Base-by-base conservation (phyloP, 2,329 filamentous ascomycete species). In the Madurella mycetomatis region DNA sequence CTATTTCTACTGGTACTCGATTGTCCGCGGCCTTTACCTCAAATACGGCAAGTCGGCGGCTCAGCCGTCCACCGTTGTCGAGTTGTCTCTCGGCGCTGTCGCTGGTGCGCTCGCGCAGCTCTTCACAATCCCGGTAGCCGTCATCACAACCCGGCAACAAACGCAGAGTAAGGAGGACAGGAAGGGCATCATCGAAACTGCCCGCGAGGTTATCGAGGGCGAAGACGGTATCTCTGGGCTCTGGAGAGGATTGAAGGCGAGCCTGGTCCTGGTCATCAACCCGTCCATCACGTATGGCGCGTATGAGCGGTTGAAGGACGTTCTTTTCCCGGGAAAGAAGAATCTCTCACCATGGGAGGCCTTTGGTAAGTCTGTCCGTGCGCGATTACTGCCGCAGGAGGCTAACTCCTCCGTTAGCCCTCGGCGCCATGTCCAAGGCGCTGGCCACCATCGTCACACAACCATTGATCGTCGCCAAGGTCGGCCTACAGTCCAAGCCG, bases 1-100 rank as follows among this genome's bases (percentile, higher is more conserved):
- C 65, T 99, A 99, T 75, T 99, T 99, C 71, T 99, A 99, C 76
- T 97, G 92, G 92, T 97, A 97, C 71, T 92, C 90, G 5, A 75
- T 94, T 30, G 90, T 96, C 32, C 85, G 94, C 59, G 84, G 84
- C 15, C 72, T 96, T 17, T 97, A 97, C 70, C 73, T 89, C 62
- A 81, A 81, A 61, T 75, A 82, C 41, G 70, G 79, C 58, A 81
- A 80, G 62, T 69, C 68, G 15, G 62, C 69, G 3, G 67, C 66
- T 3, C 68, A 86, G 25, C 90, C 91, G 2, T 86, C 88, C 17
- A 97, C 92, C 0, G 82, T 87, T 4, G 79, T 87, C 43, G 94
- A 99, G 72, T 79, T 99, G 53, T 81, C 85, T 1, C 78, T 99
- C 11, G 94, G 94, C 44, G 94, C 94, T 11, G 74, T 90, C 40